Conservation (phyloP, 768 basidiomycete species). For the Boletus subparvulus region DNA sequence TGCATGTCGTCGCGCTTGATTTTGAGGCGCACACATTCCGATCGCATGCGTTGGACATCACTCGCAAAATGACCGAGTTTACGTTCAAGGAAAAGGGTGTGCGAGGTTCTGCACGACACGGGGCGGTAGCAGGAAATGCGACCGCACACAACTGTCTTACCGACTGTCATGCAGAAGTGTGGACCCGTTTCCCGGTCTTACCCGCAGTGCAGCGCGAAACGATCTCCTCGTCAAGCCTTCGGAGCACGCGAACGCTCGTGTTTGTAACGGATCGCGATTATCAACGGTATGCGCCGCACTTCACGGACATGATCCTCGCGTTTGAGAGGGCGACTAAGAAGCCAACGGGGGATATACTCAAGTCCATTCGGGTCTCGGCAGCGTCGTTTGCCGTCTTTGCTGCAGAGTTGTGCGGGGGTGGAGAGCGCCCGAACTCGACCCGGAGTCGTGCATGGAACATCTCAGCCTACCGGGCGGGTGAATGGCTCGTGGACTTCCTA, state of each 20-base stretch:
- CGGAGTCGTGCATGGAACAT: slow-evolving; percentile 23
- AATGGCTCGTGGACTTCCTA: slow-evolving; percentile 61
- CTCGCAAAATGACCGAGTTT: slow-evolving; percentile 55
- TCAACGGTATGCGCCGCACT: slow-evolving; percentile 41
- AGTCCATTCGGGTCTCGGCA: slow-evolving; percentile 36
- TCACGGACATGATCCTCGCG: slow-evolving; percentile 40
- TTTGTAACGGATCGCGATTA: slow-evolving; percentile 45
- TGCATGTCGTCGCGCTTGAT: slow-evolving; percentile 17
- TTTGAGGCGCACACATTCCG: slow-evolving; percentile 28
- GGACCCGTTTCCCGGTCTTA: slow-evolving; percentile 60
- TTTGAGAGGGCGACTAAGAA: slow-evolving; percentile 55
- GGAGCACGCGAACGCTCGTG: slow-evolving; percentile 36
- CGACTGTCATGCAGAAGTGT: slow-evolving; percentile 55
- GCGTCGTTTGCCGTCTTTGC: slow-evolving; percentile 31
- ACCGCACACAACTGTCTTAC: slow-evolving; percentile 50
- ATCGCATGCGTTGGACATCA: slow-evolving; percentile 52
- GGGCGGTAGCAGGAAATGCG: too few relatives aligned
- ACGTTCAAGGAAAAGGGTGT: slow-evolving; percentile 47
- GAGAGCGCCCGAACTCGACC: background rate
- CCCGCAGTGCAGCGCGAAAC: slow-evolving; percentile 51
- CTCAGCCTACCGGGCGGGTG: slow-evolving; percentile 48
- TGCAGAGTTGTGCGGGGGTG: slow-evolving; percentile 6
- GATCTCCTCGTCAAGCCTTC: slow-evolving; percentile 34
- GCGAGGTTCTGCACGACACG: slow-evolving; percentile 12
- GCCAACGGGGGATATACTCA: slow-evolving; percentile 47